Conservation (phyloP, 2,329 filamentous ascomycete genomes). For the Xylariaceae sp. region DNA sequence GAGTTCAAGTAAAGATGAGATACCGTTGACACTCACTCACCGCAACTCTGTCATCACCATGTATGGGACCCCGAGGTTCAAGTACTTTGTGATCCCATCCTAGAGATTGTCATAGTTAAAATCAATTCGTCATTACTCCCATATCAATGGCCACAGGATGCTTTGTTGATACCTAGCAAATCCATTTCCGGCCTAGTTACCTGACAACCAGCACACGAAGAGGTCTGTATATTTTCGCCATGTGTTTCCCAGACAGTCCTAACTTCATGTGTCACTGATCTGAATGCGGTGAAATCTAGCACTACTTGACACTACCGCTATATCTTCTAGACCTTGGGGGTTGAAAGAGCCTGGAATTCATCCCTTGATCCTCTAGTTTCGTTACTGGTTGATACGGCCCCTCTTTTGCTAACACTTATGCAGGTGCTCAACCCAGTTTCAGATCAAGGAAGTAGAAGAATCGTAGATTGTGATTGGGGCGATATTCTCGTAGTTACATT, state of each 20-base stretch:
- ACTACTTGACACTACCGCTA: slow-evolving; percentile 3
- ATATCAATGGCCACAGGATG: neutral
- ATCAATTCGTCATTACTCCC: slow-evolving; percentile 23
- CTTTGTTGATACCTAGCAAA: slow-evolving; percentile 7
- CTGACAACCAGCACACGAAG: too few species aligned
- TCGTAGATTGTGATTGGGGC: slow-evolving; percentile 7
- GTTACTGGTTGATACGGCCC: neutral
- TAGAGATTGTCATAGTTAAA: slow-evolving; percentile 1
- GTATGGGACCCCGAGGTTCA: slow-evolving; percentile 6
- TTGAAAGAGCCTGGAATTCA: neutral
- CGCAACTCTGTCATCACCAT: neutral
- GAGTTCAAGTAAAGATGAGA: neutral
- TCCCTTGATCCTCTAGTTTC: neutral
- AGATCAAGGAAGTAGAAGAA: neutral
- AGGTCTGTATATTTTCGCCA: neutral
- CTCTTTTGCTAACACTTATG: neutral
- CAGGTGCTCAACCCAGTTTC: neutral
- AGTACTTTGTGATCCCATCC: slow-evolving; percentile 6
- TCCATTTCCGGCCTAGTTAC: slow-evolving; percentile 15
- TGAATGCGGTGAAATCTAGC: slow-evolving; percentile 8
- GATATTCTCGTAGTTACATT: neutral
- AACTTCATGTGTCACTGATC: slow-evolving; percentile 18
- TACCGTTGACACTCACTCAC: slow-evolving; percentile 4
- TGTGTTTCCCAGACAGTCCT: slow-evolving; percentile 2
- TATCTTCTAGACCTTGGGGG: slow-evolving; percentile 1